Conservation (phyloP, 208 protist genomes). For the Trypanosoma melophagium region DNA sequence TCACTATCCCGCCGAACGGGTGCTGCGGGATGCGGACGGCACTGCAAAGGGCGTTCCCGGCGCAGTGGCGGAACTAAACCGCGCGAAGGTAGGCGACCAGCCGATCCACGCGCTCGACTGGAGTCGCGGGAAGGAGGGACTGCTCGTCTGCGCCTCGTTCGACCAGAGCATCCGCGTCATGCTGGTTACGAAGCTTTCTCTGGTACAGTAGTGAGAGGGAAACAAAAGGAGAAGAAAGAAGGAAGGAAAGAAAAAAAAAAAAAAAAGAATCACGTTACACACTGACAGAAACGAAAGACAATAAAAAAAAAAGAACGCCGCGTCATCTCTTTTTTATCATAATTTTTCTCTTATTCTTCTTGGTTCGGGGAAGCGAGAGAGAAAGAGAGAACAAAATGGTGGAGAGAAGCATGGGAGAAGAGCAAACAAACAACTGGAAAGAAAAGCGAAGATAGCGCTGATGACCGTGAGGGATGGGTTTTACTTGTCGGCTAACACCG, state of each 20-base stretch:
- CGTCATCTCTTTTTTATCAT: no score
- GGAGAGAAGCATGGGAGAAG: neutral
- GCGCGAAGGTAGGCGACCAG: slow-evolving; percentile 82
- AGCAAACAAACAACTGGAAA: neutral
- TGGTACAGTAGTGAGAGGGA: slow-evolving; percentile 40
- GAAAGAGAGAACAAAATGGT: neutral
- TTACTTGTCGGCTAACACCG: neutral
- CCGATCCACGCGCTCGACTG: slow-evolving; percentile 88
- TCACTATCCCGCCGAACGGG: slow-evolving; percentile 85
- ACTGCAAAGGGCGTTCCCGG: slow-evolving; percentile 74
- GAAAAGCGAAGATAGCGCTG: neutral
- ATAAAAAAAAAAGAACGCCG: no score
- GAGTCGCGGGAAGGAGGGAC: slow-evolving; percentile 78
- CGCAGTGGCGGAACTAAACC: slow-evolving; percentile 77
- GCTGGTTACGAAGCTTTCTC: slow-evolving; percentile 80
- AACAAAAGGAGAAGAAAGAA: neutral
- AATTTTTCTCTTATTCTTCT: neutral
- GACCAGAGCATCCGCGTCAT: slow-evolving; percentile 88
- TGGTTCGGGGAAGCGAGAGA: neutral
- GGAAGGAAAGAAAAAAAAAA: slow-evolving; percentile 1
- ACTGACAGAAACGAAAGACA: no score
- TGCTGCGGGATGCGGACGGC: slow-evolving; percentile 68
- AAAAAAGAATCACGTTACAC: neutral
- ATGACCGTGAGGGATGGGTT: no score
- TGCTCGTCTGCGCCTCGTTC: slow-evolving; percentile 81